Percentiles rank a stretch among this genome's conserved stretches.
Conservation (phyloP, 2,329 filamentous ascomycete genomes). For the Pestalotiopsis sp. region DNA sequence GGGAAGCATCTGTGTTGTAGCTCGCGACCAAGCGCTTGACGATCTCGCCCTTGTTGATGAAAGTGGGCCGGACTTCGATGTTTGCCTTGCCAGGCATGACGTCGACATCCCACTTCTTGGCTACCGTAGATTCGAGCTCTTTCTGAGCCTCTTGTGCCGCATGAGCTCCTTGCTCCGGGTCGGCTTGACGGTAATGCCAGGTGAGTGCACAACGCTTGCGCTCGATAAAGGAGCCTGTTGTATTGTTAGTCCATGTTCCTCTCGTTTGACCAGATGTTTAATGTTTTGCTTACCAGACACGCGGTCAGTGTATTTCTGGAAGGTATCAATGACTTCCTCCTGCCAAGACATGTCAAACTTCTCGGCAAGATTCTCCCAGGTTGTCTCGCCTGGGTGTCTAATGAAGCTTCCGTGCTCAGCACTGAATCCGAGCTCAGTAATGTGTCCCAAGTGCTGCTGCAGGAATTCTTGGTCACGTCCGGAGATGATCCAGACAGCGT, state of each 20-base stretch:
- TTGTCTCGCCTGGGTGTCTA: slow-evolving; percentile 72
- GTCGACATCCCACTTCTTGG: slow-evolving; percentile 84
- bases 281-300: slow-evolving; percentile 69
- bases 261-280: neutral
- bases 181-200: slow-evolving; percentile 94
- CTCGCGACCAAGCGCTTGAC: slow-evolving; percentile 78
- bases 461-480: slow-evolving; percentile 92
- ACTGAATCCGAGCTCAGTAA: slow-evolving; percentile 85
- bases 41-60: slow-evolving; percentile 98
- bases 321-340: slow-evolving; percentile 78
- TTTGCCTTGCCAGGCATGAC: slow-evolving; percentile 98
- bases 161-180: slow-evolving; percentile 81
- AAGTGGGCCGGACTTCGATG: slow-evolving; percentile 92
- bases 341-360: slow-evolving; percentile 93
- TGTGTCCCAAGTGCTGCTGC: slow-evolving; percentile 89
- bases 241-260: neutral
- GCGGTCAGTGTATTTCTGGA: slow-evolving; percentile 85
- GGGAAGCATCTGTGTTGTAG: slow-evolving; percentile 57
- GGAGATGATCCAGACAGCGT: slow-evolving; percentile 97
- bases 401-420: slow-evolving; percentile 98
- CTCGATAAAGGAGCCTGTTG: slow-evolving; percentile 85
- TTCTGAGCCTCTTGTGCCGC: slow-evolving; percentile 82
- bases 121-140: slow-evolving; percentile 77
- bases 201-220: slow-evolving; percentile 92
- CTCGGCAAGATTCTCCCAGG: slow-evolving; percentile 90